Conservation (phyloP, 768 basidiomycete species). For the Mrakia frigida region DNA sequence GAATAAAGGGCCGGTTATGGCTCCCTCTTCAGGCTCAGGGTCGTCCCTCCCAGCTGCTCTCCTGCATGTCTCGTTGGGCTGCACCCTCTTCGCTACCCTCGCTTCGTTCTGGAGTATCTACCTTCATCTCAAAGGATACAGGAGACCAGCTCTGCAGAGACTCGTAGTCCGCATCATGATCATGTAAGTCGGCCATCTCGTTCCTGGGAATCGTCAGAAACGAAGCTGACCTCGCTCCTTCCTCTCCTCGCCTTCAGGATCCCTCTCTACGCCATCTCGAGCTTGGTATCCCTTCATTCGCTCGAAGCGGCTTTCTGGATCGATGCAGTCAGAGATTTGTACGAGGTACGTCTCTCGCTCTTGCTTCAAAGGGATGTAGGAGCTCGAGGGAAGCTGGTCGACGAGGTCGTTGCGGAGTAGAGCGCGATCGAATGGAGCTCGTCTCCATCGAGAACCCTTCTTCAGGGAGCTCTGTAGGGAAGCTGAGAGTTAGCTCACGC, state of each 20-base stretch:
- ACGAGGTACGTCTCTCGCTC: conserved; percentile 64
- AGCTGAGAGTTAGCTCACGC: too few species aligned
- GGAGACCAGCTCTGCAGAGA: conserved; percentile 68
- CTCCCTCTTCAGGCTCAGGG: conserved; percentile 16
- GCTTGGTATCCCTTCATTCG: conserved; percentile 87
- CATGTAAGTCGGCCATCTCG: conserved; percentile 57
- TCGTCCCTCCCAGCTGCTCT: conserved; percentile 20
- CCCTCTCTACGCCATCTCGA: conserved; percentile 84
- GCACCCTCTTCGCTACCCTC: conserved; percentile 55
- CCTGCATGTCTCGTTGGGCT: conserved; percentile 12
- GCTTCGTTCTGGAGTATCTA: conserved; percentile 70
- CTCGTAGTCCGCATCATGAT: conserved; percentile 77
- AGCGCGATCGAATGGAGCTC: neutral
- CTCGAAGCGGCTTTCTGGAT: conserved; percentile 94
- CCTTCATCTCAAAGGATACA: conserved; percentile 78
- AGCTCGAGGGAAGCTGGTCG: neutral
- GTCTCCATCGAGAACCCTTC: neutral
- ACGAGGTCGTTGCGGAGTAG: neutral
- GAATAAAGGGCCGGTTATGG: neutral
- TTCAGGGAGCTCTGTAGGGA: neutral
- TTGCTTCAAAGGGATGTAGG: neutral
- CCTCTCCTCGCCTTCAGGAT: conserved; percentile 40
- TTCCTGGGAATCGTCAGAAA: neutral
- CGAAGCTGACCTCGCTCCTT: conserved; percentile 2
- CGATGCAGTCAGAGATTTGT: conserved; percentile 88